These are phyloP conservation scores for Lactifluus piperatus DNA, from an alignment of 768 basidiomycete species.

Conservation along the genomic window DNA sequence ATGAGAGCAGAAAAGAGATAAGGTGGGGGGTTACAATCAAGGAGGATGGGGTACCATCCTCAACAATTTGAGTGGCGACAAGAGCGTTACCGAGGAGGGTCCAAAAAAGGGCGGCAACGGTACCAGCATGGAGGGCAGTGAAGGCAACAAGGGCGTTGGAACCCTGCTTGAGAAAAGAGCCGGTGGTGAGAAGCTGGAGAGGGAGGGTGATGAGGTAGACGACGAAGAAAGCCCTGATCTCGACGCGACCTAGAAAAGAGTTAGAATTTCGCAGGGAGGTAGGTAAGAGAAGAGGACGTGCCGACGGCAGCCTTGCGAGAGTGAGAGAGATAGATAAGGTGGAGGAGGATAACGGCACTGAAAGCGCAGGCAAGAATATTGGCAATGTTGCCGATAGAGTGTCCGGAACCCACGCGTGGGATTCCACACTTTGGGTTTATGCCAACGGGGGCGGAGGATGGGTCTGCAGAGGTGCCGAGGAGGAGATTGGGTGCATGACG, in stretches of 20 bases:
- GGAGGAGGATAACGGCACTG: conserved; percentile 50
- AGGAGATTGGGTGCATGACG: conserved; percentile 28
- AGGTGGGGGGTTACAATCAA: conserved; percentile 42
- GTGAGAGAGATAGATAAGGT: conserved; percentile 48
- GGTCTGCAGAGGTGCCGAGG: conserved; percentile 35
- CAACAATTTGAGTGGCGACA: conserved; percentile 83
- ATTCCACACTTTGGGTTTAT: conserved; percentile 79
- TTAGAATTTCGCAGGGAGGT: not conserved
- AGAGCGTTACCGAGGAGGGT: conserved; percentile 64
- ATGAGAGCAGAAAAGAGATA: not conserved
- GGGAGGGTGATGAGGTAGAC: conserved; percentile 66
- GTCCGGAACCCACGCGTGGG: conserved; percentile 44
- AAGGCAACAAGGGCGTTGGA: conserved; percentile 57
- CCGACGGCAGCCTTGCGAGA: conserved; percentile 86
- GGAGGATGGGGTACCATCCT: conserved; percentile 75
- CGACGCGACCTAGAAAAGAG: conserved; percentile 46
- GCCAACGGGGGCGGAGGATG: conserved; percentile 64
- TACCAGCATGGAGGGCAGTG: conserved; percentile 71
- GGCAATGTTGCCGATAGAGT: conserved; percentile 73
- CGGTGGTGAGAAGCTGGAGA: conserved; percentile 75
- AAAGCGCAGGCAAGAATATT: conserved; percentile 78
- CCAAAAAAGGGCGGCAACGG: conserved; percentile 77
- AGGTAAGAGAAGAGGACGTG: conserved; percentile 12
- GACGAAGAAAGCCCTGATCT: conserved; percentile 57
- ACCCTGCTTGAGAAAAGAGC: conserved; percentile 73